Percentiles rank a stretch among this genome's conserved stretches.
Conservation (phyloP, 129 eudicot genomes). For the Mikania micrantha region DNA sequence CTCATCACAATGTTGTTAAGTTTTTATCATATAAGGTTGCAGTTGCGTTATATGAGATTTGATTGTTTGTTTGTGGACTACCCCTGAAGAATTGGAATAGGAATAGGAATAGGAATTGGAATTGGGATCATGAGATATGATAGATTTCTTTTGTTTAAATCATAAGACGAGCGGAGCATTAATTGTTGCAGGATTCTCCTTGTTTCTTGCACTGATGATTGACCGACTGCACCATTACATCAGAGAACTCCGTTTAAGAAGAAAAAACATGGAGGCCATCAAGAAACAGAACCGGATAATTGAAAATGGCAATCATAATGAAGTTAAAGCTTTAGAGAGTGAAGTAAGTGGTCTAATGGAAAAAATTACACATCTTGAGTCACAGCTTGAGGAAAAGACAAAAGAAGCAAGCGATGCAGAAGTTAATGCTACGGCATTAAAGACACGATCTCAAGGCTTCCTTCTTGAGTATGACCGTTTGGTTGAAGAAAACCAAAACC, state of each 20-base stretch:
- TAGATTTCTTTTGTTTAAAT: too few relatives aligned
- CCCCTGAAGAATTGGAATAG: neutral
- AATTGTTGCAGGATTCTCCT: slow-evolving; percentile 59
- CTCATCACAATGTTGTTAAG: too few relatives aligned
- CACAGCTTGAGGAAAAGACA: slow-evolving; percentile 48
- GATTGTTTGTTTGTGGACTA: neutral
- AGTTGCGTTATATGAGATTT: neutral
- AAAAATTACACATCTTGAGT: slow-evolving; percentile 45
- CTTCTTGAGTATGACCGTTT: slow-evolving; percentile 86
- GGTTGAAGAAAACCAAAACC: slow-evolving; percentile 79
- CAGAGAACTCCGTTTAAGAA: slow-evolving; percentile 72
- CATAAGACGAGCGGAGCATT: too few relatives aligned
- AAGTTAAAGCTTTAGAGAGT: slow-evolving; percentile 54
- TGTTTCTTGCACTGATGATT: slow-evolving; percentile 78
- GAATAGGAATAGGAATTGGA: neutral
- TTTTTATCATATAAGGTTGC: too few relatives aligned
- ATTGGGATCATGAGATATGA: too few relatives aligned
- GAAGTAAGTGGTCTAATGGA: slow-evolving; percentile 40
- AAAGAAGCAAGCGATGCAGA: slow-evolving; percentile 66
- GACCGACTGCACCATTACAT: slow-evolving; percentile 91
- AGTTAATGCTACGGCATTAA: slow-evolving; percentile 57
- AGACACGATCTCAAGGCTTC: slow-evolving; percentile 81
- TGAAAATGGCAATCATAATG: slow-evolving; percentile 52
- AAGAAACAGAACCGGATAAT: slow-evolving; percentile 54
- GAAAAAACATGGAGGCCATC: slow-evolving; percentile 67